Conservation (phyloP, 352 stramenopile species). For the Pseudoperonospora humuli region DNA sequence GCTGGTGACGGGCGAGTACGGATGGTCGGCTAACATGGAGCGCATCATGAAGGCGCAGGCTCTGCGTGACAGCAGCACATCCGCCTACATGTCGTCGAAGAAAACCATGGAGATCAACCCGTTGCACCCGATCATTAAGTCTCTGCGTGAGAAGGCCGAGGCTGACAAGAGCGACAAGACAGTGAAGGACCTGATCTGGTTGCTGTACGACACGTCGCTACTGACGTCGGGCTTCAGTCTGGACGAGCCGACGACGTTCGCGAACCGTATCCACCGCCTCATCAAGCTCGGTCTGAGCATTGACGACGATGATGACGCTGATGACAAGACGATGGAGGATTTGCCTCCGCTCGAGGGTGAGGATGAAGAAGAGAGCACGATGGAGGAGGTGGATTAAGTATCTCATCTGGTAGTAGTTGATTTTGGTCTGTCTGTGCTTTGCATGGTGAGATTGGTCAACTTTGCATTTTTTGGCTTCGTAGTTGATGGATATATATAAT, state of each 20-base stretch:
- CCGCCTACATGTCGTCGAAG: constrained; percentile 98
- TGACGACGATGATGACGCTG: constrained; percentile 95
- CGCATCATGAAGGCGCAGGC: constrained; percentile 99
- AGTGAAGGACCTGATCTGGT: constrained; percentile 99
- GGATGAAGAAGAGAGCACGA: constrained; percentile 94
- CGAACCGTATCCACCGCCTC: constrained; percentile 97
- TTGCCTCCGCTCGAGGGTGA: constrained; percentile 95
- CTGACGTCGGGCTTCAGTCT: constrained; percentile 98
- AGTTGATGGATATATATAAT: constrained; percentile 53
- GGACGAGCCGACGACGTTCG: constrained; percentile 98
- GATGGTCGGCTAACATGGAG: constrained; percentile 99
- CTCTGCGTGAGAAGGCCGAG: constrained; percentile 96
- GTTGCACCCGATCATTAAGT: constrained; percentile 97
- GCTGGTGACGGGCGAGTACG: constrained; percentile 99
- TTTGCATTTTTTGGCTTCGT: too few species aligned
- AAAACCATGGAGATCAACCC: constrained; percentile 99
- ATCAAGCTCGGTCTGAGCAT: constrained; percentile 99
- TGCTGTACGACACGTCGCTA: constrained; percentile 99
- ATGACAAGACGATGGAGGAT: constrained; percentile 93
- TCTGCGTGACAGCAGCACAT: constrained; percentile 95
- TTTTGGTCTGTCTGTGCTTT: constrained; percentile 5
- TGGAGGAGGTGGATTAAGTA: constrained; percentile 98
- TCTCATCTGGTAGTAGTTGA: constrained; percentile 5
- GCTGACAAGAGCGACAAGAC: constrained; percentile 99
- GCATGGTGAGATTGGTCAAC: constrained; percentile 34